A percentile compares a stretch with the other conserved stretches of the same genome.
These are phyloP conservation scores for Cladosporium velox DNA, from an alignment of 2,329 filamentous ascomycete species.

Conservation along the genomic window DNA sequence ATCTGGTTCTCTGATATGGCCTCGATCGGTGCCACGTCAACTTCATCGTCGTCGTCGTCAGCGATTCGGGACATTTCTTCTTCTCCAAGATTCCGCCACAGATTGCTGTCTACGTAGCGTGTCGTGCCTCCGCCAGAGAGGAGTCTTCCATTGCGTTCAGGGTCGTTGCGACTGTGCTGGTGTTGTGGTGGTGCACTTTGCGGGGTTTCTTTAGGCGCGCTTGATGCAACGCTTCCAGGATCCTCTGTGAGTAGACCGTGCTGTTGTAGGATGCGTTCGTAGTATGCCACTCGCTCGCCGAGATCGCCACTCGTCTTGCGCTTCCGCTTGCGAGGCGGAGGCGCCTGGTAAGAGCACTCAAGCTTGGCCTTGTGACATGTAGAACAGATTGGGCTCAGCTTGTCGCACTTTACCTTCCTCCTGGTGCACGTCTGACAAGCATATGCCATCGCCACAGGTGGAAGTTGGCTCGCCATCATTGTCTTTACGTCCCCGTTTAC, in stretches of 20 bases:
- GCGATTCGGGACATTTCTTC: constrained; percentile 26
- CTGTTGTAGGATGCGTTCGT: constrained; percentile 43
- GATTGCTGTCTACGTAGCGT: constrained; percentile 45
- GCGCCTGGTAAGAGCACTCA: constrained; percentile 46
- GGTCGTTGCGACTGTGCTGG: neutral
- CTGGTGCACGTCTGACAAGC: constrained; percentile 38
- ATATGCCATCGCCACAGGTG: constrained; percentile 29
- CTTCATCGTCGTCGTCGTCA: constrained; percentile 30
- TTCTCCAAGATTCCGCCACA: constrained; percentile 34
- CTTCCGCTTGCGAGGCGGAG: constrained; percentile 43
- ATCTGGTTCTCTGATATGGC: constrained; percentile 34
- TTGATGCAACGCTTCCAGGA: neutral
- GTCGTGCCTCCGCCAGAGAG: constrained; percentile 40
- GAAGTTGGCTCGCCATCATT: neutral
- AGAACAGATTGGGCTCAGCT: constrained; percentile 37
- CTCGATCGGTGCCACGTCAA: constrained; percentile 26
- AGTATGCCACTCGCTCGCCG: constrained; percentile 42
- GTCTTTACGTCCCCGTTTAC: neutral
- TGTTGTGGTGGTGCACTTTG: no score
- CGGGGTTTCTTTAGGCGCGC: neutral
- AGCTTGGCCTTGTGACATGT: constrained; percentile 40
- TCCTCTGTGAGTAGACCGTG: constrained; percentile 37
- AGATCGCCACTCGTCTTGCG: constrained; percentile 38
- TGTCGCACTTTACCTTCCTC: constrained; percentile 47
- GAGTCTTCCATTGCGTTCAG: constrained; percentile 29